Conservation (phyloP, 2,329 filamentous ascomycete genomes). For the Colletotrichum gigasporum region DNA sequence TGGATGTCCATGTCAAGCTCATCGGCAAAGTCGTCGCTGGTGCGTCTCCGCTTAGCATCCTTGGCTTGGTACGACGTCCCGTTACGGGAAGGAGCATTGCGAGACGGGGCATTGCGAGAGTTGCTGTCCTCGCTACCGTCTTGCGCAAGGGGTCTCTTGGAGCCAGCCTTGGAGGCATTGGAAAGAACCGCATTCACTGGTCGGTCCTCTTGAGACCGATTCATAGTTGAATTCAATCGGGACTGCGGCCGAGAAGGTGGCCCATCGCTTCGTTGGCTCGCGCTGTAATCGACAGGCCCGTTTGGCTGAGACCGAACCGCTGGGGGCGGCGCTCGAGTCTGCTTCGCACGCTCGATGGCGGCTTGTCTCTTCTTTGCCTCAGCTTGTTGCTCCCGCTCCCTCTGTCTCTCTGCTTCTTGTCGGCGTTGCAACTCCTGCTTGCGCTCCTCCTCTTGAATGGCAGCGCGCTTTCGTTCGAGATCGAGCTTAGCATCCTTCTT, state of each 20-base stretch:
- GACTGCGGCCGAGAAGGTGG: conserved; percentile 56
- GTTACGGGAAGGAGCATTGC: conserved; percentile 58
- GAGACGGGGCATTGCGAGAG: conserved; percentile 55
- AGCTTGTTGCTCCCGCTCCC: conserved; percentile 65
- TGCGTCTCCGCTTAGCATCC: conserved; percentile 83
- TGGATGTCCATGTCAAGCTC: conserved; percentile 68
- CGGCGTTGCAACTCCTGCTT: conserved; percentile 67
- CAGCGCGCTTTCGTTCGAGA: conserved; percentile 78
- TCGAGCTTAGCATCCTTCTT: conserved; percentile 86
- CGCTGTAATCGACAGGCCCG: conserved; percentile 56
- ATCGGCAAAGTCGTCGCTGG: conserved; percentile 76
- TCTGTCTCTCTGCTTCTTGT: conserved; percentile 70
- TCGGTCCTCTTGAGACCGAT: conserved; percentile 69
- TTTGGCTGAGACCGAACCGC: conserved; percentile 64
- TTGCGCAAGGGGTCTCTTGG: conserved; percentile 78
- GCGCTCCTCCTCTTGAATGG: conserved; percentile 71
- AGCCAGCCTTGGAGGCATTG: conserved; percentile 74
- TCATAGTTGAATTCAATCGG: conserved; percentile 65
- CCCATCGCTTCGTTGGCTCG: conserved; percentile 39
- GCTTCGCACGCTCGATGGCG: conserved; percentile 71
- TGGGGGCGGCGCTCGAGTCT: conserved; percentile 70
- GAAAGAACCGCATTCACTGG: conserved; percentile 68
- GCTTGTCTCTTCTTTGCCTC: conserved; percentile 76
- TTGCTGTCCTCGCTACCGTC: conserved; percentile 67
- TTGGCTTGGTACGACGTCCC: conserved; percentile 72